phyloP scores from a whole-genome alignment of 495 filamentous ascomycete species.

The Aspergillus egyptiacus region DNA sequence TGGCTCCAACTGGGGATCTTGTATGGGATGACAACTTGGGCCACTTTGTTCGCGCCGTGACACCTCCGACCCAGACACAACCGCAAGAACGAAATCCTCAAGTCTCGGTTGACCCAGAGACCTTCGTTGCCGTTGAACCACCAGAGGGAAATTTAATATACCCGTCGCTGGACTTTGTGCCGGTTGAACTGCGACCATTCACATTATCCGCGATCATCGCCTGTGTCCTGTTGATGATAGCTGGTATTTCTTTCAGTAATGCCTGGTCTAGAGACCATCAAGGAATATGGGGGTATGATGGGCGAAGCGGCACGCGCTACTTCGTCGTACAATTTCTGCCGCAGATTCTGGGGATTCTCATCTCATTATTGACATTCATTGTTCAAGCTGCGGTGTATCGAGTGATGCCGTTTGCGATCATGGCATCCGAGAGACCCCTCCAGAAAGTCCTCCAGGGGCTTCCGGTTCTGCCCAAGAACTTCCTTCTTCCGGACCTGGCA shows the following conservation, averaged over 20 bases:
- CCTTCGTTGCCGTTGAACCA: conserved; percentile 50
- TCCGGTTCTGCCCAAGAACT: conserved; percentile 43
- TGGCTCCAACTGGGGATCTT: conserved; percentile 45
- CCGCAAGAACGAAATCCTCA: conserved; percentile 17
- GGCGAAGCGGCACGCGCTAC: conserved; percentile 64
- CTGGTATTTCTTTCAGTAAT: conserved; percentile 64
- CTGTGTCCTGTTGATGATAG: conserved; percentile 64
- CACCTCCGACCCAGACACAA: conserved; percentile 9
- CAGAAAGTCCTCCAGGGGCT: conserved; percentile 36
- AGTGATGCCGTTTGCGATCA: conserved; percentile 66
- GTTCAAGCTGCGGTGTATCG: conserved; percentile 71
- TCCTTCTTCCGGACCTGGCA: conserved; percentile 53
- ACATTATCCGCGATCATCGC: conserved; percentile 53
- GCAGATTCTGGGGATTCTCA: conserved; percentile 63
- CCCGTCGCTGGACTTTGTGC: conserved; percentile 58
- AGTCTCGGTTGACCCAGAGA: conserved; percentile 39
- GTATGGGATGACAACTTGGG: conserved; percentile 48
- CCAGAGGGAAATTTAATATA: conserved; percentile 40
- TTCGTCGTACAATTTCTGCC: conserved; percentile 83
- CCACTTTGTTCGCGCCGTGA: conserved; percentile 33
- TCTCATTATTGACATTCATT: conserved; percentile 69
- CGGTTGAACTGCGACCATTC: conserved; percentile 56
- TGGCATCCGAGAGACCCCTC: conserved; percentile 53
- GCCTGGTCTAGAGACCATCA: conserved; percentile 58
- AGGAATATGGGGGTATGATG: conserved; percentile 60